These are phyloP conservation scores for Crepidotus variabilis DNA, from an alignment of 768 basidiomycete genomes.

Conservation along the genomic window DNA sequence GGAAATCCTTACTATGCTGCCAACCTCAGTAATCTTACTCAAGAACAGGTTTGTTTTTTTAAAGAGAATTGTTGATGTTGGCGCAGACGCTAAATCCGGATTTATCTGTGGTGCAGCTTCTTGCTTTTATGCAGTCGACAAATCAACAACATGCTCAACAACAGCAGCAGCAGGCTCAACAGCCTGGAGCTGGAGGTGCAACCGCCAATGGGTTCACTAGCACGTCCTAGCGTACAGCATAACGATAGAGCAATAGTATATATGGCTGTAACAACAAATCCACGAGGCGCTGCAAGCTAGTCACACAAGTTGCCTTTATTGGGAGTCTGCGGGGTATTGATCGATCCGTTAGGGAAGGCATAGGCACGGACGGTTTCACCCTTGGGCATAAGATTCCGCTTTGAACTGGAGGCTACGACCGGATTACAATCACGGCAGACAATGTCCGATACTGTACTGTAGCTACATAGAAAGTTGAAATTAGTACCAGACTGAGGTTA, in stretches of 20 bases:
- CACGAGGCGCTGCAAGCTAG: background rate
- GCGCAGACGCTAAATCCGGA: too few species aligned
- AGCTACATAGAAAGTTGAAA: too few species aligned
- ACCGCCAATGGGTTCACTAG: background rate
- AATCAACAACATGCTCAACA: conserved; percentile 8
- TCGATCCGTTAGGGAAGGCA: background rate
- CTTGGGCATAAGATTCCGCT: background rate
- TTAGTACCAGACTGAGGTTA: too few species aligned
- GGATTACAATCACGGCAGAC: background rate
- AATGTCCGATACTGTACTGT: too few species aligned
- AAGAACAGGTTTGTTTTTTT: conserved; percentile 17
- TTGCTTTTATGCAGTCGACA: conserved; percentile 2
- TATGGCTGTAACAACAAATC: too few species aligned
- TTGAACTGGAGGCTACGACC: too few species aligned
- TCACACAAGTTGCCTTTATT: background rate
- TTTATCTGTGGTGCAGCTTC: too few species aligned
- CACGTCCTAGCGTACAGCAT: background rate
- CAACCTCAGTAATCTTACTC: conserved; percentile 17
- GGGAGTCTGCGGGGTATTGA: background rate
- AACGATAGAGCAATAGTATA: too few species aligned
- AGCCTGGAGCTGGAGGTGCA: background rate
- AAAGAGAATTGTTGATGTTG: conserved; percentile 1
- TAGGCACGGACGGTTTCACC: too few species aligned
- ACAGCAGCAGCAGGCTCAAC: conserved; percentile 8
- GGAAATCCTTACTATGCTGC: conserved; percentile 17